phyloP scores from a whole-genome alignment of 2,329 filamentous ascomycete genomes.

The Teratosphaeriaceae sp. region DNA sequence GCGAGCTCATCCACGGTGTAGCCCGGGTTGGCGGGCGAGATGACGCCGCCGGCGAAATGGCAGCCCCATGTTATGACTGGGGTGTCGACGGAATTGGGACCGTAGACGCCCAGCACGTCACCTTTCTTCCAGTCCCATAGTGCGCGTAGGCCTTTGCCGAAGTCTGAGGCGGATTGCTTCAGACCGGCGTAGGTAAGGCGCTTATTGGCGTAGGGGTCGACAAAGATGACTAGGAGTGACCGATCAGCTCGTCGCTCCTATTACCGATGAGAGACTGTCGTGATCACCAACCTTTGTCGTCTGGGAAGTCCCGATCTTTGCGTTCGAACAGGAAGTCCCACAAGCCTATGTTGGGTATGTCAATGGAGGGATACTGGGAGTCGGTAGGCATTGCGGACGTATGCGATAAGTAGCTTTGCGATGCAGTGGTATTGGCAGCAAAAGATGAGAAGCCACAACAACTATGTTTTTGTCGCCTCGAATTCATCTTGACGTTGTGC shows the following conservation, averaged over 20 bases:
- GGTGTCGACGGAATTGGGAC: constrained; percentile 81
- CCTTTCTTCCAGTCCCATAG: constrained; percentile 73
- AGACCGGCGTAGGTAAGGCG: constrained; percentile 66
- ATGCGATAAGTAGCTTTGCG: too few relatives aligned
- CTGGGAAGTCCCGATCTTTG: constrained; percentile 57
- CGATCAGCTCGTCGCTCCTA: neutral
- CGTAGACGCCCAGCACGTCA: constrained; percentile 76
- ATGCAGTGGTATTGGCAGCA: too few relatives aligned
- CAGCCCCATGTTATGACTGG: constrained; percentile 66
- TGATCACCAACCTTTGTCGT: constrained; percentile 58
- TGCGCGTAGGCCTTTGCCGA: constrained; percentile 71
- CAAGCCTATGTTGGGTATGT: constrained; percentile 68
- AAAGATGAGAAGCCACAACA: neutral
- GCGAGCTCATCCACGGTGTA: constrained; percentile 80
- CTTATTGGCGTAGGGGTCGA: constrained; percentile 63
- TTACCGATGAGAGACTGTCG: too few relatives aligned
- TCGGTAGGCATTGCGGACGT: constrained; percentile 77
- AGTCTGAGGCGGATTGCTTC: constrained; percentile 60
- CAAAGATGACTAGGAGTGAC: constrained; percentile 59
- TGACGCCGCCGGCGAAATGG: constrained; percentile 74
- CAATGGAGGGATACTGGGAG: constrained; percentile 57
- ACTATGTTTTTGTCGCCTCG: neutral
- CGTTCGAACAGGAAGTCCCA: constrained; percentile 74
- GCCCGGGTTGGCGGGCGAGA: constrained; percentile 81
- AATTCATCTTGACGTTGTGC: neutral